phyloP scores from a whole-genome alignment of 768 basidiomycete genomes.

The Xerocomus brunneocitrinus region DNA sequence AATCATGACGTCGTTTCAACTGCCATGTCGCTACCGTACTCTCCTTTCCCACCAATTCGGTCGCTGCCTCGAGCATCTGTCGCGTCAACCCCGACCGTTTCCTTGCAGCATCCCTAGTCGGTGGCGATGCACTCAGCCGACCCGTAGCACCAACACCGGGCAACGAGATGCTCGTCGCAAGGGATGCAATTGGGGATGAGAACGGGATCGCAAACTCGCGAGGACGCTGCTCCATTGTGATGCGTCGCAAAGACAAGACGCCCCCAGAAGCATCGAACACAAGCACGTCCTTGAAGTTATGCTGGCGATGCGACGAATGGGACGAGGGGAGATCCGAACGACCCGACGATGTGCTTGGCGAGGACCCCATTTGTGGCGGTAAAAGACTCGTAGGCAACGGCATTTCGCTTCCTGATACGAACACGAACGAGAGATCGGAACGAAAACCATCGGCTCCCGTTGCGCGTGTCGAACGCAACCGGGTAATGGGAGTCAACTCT shows the following conservation, averaged over 20 bases:
- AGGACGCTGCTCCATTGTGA: conserved; percentile 41
- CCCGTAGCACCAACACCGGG: conserved; percentile 48
- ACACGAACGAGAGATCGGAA: conserved; percentile 52
- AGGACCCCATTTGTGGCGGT: conserved; percentile 20
- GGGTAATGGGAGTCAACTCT: conserved; percentile 51
- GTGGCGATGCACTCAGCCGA: conserved; percentile 30
- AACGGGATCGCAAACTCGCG: conserved; percentile 22
- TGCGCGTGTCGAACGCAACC: conserved; percentile 41
- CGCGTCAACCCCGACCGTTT: conserved; percentile 32
- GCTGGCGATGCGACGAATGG: conserved; percentile 25
- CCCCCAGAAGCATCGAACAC: conserved; percentile 61
- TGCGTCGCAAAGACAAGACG: conserved; percentile 50
- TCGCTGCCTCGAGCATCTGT: conserved; percentile 33
- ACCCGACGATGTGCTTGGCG: conserved; percentile 24
- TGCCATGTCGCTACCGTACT: too few relatives aligned
- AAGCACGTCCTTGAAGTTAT: conserved; percentile 32
- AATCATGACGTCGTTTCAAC: too few relatives aligned
- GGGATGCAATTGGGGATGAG: conserved; percentile 26
- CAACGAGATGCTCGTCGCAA: conserved; percentile 58
- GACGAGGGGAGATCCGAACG: conserved; percentile 27
- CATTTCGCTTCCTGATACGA: conserved; percentile 37
- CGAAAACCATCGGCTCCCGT: conserved; percentile 25
- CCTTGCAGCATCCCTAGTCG: conserved; percentile 23
- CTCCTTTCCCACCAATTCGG: conserved; percentile 4
- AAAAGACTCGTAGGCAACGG: conserved; percentile 39